These are phyloP conservation scores for Mucor mucedo DNA, from an alignment of 371 early-diverging fungal species.

Conservation along the genomic window DNA sequence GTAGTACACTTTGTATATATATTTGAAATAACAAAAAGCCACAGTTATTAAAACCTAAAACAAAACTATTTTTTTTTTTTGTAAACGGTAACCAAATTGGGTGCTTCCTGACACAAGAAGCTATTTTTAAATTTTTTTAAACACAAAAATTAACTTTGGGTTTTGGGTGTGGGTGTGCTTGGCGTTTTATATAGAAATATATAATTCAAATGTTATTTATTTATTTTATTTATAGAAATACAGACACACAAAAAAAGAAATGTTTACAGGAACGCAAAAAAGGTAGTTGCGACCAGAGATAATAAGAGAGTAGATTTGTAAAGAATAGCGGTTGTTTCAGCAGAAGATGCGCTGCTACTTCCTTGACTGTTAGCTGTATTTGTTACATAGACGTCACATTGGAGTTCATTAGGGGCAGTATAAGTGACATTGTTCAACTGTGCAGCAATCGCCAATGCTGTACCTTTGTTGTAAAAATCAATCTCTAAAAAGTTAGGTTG, in stretches of 20 bases:
- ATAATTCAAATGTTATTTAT: not conserved
- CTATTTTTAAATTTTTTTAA: no score
- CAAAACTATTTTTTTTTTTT: no score
- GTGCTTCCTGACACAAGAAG: no score
- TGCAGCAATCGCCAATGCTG: conserved; percentile 58
- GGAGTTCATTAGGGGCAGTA: conserved; percentile 13
- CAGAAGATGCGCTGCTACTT: conserved; percentile 13
- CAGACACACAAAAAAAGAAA: not conserved
- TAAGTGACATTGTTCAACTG: conserved; percentile 69
- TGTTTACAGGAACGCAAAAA: conserved; percentile 22
- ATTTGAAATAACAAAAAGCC: no score
- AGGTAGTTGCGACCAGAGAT: conserved; percentile 22
- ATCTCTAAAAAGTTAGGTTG: conserved; percentile 76
- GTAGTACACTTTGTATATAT: no score
- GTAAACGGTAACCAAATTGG: no score
- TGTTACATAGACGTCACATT: conserved; percentile 29
- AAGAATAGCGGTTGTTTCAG: conserved; percentile 8
- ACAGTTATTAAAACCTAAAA: no score
- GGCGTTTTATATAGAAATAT: no score
- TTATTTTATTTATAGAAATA: not conserved
- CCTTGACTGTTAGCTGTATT: not conserved
- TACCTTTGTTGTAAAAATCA: conserved; percentile 77
- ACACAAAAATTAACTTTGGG: no score
- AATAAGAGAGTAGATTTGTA: conserved; percentile 19
- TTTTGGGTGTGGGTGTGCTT: no score